Percentiles rank a stretch among this genome's conserved stretches.
Conservation (phyloP, 139 green algal genomes). For the Chlamydomonas eustigma region DNA sequence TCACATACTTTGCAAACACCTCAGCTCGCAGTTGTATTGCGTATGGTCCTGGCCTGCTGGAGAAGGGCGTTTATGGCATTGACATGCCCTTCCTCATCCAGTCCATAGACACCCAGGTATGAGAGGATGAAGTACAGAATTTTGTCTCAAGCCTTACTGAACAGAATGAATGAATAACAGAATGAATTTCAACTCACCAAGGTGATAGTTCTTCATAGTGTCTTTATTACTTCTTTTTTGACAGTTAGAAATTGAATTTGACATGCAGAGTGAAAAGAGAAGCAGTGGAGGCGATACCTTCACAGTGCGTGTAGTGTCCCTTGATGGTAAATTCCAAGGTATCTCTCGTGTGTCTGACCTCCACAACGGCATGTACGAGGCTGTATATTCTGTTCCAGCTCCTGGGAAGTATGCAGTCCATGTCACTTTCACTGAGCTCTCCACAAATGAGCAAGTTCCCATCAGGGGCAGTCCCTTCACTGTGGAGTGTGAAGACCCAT, state of each 20-base stretch:
- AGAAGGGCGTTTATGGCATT: conserved; percentile 50
- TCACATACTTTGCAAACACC: conserved; percentile 87
- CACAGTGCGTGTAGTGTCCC: conserved; percentile 44
- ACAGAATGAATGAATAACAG: too few relatives aligned
- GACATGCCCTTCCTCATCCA: conserved; percentile 81
- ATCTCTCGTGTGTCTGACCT: conserved; percentile 55
- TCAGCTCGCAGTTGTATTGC: conserved; percentile 71
- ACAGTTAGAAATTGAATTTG: too few relatives aligned
- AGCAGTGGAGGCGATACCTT: conserved; percentile 73
- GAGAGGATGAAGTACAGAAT: too few relatives aligned
- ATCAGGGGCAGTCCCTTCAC: conserved; percentile 75
- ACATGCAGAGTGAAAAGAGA: conserved; percentile 70
- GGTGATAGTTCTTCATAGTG: too few relatives aligned
- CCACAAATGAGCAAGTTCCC: conserved; percentile 41
- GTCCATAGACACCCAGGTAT: conserved; percentile 40
- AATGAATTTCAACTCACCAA: too few relatives aligned
- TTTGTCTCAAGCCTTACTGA: too few relatives aligned
- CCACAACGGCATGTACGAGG: conserved; percentile 67
- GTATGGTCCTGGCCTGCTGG: conserved; percentile 74
- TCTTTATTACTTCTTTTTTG: too few relatives aligned
- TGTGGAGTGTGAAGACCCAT: conserved; percentile 59
- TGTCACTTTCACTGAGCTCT: conserved; percentile 65
- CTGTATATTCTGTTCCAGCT: conserved; percentile 50
- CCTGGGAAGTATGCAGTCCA: conserved; percentile 57
- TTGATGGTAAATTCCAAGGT: conserved; percentile 53